Percentiles rank a stretch among this genome's conserved stretches.
Conservation (phyloP, 2,329 filamentous ascomycete species). For the Aspergillus puulaauensis region DNA sequence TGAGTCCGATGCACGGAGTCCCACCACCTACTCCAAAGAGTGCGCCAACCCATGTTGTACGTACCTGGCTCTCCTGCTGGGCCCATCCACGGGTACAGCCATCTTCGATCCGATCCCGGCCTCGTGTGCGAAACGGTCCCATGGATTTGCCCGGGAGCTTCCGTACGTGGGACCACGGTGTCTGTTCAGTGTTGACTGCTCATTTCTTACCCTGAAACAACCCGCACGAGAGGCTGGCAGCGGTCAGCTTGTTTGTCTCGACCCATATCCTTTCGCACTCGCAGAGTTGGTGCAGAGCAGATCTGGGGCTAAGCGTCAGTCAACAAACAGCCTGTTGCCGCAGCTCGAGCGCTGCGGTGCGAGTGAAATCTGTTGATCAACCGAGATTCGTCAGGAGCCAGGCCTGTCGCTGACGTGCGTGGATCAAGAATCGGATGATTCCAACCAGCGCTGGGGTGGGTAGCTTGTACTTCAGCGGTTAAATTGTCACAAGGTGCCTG, state of each 20-base stretch:
- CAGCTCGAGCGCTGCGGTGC: neutral
- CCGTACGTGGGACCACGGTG: constrained; percentile 11
- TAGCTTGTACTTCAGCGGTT: constrained; percentile 9
- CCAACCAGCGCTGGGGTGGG: neutral
- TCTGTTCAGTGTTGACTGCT: neutral
- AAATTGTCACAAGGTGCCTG: constrained; percentile 15
- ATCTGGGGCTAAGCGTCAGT: neutral
- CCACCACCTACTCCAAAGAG: constrained; percentile 7
- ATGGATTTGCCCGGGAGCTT: constrained; percentile 22
- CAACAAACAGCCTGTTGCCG: neutral
- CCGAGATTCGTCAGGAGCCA: neutral
- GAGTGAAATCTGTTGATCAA: neutral
- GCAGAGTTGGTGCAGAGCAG: neutral
- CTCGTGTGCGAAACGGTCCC: constrained; percentile 17
- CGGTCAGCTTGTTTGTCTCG: neutral
- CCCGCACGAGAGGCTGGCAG: neutral
- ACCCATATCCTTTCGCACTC: neutral
- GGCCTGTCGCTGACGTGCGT: neutral
- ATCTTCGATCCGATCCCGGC: constrained; percentile 20
- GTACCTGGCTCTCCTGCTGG: constrained; percentile 11
- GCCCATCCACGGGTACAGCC: constrained; percentile 1
- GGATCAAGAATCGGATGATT: neutral
- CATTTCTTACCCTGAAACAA: neutral
- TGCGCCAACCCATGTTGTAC: constrained; percentile 6
- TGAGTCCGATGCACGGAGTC: constrained; percentile 9